A percentile compares a stretch with the other conserved stretches of the same genome.
These are phyloP conservation scores for Starmerella kuoi DNA, from an alignment of 805 yeast genomes.

Conservation along the genomic window DNA sequence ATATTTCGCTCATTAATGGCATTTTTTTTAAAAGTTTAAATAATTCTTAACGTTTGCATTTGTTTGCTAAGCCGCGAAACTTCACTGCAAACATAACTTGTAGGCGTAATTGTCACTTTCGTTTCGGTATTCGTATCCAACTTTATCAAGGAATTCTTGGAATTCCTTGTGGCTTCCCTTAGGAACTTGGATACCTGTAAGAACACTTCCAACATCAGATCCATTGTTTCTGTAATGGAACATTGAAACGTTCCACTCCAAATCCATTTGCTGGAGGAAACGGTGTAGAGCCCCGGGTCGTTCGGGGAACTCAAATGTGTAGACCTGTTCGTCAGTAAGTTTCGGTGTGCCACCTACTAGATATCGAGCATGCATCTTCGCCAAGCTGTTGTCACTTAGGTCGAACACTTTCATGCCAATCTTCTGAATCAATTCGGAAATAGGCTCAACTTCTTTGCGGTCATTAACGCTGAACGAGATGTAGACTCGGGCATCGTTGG, in stretches of 20 bases:
- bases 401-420: slow-evolving; percentile 67
- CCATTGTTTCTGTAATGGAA: slow-evolving; percentile 98
- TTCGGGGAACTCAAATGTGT: slow-evolving; percentile 90
- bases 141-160: slow-evolving; percentile 50
- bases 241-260: slow-evolving; percentile 81
- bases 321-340: slow-evolving; percentile 62
- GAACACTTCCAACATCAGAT: slow-evolving; percentile 81
- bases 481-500: slow-evolving; percentile 58
- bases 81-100: slow-evolving; percentile 48
- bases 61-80: no score
- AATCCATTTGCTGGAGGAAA: slow-evolving; percentile 58
- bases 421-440: slow-evolving; percentile 45
- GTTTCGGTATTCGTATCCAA: slow-evolving; percentile 67
- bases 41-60: no score
- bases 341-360: slow-evolving; percentile 83
- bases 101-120: slow-evolving; percentile 84
- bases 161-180: slow-evolving; percentile 52
- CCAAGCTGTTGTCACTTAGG: slow-evolving; percentile 84
- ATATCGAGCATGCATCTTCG: slow-evolving; percentile 92
- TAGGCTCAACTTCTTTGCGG: slow-evolving; percentile 58
- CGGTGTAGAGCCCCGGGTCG: slow-evolving; percentile 86
- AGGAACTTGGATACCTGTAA: slow-evolving; percentile 84
- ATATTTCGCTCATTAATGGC: no score
- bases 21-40: no score
- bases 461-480: slow-evolving; percentile 74